phyloP scores from a whole-genome alignment of 345 rosid genomes.

The Fremontodendron californicum region DNA sequence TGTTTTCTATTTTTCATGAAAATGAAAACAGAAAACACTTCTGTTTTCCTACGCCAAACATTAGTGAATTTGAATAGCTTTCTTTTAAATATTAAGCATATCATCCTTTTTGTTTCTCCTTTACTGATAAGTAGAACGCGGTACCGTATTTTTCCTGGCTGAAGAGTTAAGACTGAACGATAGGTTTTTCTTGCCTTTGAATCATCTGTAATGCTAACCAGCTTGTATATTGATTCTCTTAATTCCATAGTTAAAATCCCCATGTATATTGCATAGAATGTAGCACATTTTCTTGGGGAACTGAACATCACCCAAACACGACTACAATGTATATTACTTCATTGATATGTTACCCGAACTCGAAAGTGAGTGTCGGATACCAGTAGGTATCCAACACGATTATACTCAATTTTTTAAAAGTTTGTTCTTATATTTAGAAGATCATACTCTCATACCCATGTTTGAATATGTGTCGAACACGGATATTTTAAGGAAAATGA shows the following conservation, averaged over 20 bases:
- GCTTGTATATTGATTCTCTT: not conserved
- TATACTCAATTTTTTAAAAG: not conserved
- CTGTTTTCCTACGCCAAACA: too few species aligned
- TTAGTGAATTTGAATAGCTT: not conserved
- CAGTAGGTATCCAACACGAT: not conserved
- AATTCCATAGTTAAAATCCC: too few species aligned
- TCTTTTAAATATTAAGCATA: not conserved
- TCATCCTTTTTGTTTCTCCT: not conserved
- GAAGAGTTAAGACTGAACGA: not conserved
- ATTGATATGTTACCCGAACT: not conserved
- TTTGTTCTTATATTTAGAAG: too few species aligned
- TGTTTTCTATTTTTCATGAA: too few species aligned
- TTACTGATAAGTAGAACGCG: not conserved
- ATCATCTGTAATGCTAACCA: not conserved
- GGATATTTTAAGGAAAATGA: too few species aligned
- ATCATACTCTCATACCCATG: not conserved
- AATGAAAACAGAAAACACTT: too few species aligned
- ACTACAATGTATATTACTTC: not conserved
- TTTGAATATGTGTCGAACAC: not conserved
- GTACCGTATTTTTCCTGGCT: not conserved
- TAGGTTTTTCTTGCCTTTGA: not conserved
- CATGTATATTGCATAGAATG: not conserved
- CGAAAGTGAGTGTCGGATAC: not conserved
- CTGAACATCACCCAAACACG: not conserved
- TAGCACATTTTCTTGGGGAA: not conserved